These are phyloP conservation scores for Salix viminalis DNA, from an alignment of 345 rosid genomes.

Conservation along the genomic window DNA sequence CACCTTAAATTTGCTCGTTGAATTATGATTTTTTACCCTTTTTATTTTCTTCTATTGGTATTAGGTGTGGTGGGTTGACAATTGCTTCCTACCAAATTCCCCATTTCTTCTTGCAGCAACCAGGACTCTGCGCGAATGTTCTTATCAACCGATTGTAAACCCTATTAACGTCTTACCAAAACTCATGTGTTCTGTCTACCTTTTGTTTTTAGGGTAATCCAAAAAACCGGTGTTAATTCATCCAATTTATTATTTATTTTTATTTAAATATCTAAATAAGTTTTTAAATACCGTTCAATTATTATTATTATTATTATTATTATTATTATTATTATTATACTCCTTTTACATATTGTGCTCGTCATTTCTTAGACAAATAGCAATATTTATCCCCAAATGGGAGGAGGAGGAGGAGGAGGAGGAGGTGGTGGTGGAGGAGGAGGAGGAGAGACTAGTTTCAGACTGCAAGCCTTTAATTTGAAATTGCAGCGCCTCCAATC, in stretches of 20 bases:
- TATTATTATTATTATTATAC: too few species aligned
- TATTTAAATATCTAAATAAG: too few species aligned
- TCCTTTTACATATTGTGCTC: neutral
- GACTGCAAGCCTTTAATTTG: neutral
- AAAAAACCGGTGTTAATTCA: too few species aligned
- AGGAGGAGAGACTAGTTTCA: too few species aligned
- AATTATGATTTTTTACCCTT: neutral
- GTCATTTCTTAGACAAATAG: neutral
- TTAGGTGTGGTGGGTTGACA: slow-evolving; percentile 32
- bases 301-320: too few species aligned
- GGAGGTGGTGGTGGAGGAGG: too few species aligned
- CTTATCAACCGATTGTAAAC: neutral
- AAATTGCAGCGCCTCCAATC: neutral
- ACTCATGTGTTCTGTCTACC: neutral
- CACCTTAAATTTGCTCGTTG: neutral
- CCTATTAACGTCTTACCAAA: neutral
- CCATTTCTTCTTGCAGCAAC: neutral
- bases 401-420: neutral
- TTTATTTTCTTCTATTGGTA: neutral
- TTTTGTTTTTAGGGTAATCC: neutral
- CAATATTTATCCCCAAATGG: neutral
- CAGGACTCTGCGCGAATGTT: too few species aligned
- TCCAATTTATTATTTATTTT: neutral
- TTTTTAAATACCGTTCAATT: too few species aligned
- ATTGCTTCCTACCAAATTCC: slow-evolving; percentile 6